phyloP scores from a whole-genome alignment of 768 basidiomycete genomes.

The Suillus bovinus region DNA sequence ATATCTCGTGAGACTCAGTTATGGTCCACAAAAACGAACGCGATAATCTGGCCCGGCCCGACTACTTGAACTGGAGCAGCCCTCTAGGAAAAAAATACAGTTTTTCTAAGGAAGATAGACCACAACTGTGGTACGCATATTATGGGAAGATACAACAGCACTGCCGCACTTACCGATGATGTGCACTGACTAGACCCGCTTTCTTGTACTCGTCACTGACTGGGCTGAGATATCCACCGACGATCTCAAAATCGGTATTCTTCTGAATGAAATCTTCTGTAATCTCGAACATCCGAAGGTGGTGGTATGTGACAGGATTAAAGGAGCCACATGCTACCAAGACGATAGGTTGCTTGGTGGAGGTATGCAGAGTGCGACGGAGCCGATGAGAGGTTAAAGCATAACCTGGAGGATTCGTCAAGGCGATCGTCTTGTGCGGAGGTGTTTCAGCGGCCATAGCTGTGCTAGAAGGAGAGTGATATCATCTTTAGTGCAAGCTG shows the following conservation, averaged over 20 bases:
- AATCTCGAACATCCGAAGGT: slow-evolving; percentile 99
- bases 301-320: slow-evolving; percentile 95
- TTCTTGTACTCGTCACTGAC: slow-evolving; percentile 98
- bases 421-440: slow-evolving; percentile 30
- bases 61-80: neutral
- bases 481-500: slow-evolving; percentile 5
- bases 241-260: slow-evolving; percentile 89
- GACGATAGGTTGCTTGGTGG: slow-evolving; percentile 80
- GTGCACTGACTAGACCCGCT: slow-evolving; percentile 83
- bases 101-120: neutral
- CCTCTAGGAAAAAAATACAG: neutral
- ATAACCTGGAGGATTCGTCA: slow-evolving; percentile 70
- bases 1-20: neutral
- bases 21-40: neutral
- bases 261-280: slow-evolving; percentile 93
- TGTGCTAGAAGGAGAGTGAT: slow-evolving; percentile 13
- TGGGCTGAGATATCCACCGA: slow-evolving; percentile 95
- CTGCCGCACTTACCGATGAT: slow-evolving; percentile 77
- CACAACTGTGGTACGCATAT: neutral
- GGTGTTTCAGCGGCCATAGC: slow-evolving; percentile 27
- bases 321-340: slow-evolving; percentile 98
- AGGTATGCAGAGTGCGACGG: slow-evolving; percentile 52
- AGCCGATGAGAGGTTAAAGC: slow-evolving; percentile 69
- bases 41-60: neutral
- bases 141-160: neutral